A percentile compares a stretch with the other conserved stretches of the same genome.
These are phyloP conservation scores for Entelexis paramagnoliae DNA, from an alignment of 1,139 yeast genomes.

Conservation along the genomic window DNA sequence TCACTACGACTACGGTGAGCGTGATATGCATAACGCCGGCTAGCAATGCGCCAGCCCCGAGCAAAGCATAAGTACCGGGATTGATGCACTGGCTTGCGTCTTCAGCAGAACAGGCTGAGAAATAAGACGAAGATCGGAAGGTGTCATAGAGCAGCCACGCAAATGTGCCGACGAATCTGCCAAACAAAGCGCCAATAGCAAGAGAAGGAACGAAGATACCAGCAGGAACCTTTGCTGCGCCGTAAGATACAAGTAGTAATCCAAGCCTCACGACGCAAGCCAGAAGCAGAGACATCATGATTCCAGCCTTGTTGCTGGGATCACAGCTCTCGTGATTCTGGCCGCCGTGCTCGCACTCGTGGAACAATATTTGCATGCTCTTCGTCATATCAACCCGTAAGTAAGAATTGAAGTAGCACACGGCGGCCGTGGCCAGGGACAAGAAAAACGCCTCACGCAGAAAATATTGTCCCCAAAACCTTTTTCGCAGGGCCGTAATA, in stretches of 20 bases:
- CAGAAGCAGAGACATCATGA: constrained; percentile 44
- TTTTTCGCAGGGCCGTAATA: constrained; percentile 70
- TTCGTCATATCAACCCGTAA: constrained; percentile 87
- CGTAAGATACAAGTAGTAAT: constrained; percentile 75
- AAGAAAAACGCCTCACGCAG: constrained; percentile 61
- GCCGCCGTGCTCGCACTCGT: constrained; percentile 57
- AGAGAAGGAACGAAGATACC: constrained; percentile 94
- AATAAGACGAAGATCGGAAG: constrained; percentile 38
- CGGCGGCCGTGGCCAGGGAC: constrained; percentile 58
- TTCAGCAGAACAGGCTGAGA: constrained; percentile 38
- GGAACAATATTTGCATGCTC: constrained; percentile 79
- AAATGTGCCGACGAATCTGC: constrained; percentile 67
- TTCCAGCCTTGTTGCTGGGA: constrained; percentile 23
- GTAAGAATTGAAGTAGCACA: constrained; percentile 78
- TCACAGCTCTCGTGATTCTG: constrained; percentile 26
- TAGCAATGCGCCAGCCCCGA: constrained; percentile 93
- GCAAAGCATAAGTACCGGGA: constrained; percentile 90
- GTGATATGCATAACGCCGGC: constrained; percentile 92
- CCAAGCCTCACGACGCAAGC: constrained; percentile 67
- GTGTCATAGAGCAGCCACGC: constrained; percentile 47
- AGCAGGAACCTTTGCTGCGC: constrained; percentile 76
- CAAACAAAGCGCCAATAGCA: constrained; percentile 95
- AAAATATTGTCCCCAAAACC: constrained; percentile 48
- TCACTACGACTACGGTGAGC: constrained; percentile 88
- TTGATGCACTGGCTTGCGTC: constrained; percentile 46